phyloP scores from a whole-genome alignment of 208 protist genomes.

The Porcisia hertigi region DNA sequence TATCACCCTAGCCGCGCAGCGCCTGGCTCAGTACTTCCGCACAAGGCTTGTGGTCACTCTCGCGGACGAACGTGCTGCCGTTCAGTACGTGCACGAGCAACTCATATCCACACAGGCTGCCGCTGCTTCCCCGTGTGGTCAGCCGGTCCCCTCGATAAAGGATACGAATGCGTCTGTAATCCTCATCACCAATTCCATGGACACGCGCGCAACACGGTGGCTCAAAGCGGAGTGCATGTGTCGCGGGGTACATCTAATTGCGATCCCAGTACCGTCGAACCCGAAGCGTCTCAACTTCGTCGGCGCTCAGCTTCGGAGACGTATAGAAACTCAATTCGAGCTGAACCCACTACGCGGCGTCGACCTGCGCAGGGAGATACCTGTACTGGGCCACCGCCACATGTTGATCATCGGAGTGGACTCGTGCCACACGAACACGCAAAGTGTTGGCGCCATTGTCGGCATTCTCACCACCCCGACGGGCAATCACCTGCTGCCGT shows the following conservation, averaged over 20 bases:
- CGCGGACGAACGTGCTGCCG: conserved; percentile 51
- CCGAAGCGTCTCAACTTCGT: conserved; percentile 39
- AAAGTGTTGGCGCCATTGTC: conserved; percentile 69
- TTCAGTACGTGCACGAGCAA: conserved; percentile 60
- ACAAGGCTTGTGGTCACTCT: conserved; percentile 45
- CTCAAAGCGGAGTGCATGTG: conserved; percentile 78
- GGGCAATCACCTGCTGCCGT: conserved; percentile 57
- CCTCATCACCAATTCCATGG: conserved; percentile 56
- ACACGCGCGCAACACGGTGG: conserved; percentile 73
- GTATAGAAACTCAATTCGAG: conserved; percentile 63
- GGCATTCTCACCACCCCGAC: conserved; percentile 64
- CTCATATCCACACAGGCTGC: conserved; percentile 17
- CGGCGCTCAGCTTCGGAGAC: conserved; percentile 41
- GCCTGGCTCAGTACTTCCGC: conserved; percentile 58
- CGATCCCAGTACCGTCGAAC: conserved; percentile 41
- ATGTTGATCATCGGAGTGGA: conserved; percentile 86
- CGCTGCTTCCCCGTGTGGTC: not conserved
- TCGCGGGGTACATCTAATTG: conserved; percentile 65
- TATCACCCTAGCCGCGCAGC: conserved; percentile 49
- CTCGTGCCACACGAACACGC: conserved; percentile 77
- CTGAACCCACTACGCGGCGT: conserved; percentile 74
- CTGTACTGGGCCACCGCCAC: conserved; percentile 47
- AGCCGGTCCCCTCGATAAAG: conserved; percentile 12
- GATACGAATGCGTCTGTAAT: conserved; percentile 68
- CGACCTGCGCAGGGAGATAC: conserved; percentile 62